Evolutionary conservation across 176 grass and related monocot species (phyloP).

Genomic region (Puccinellia tenuiflora): DNA sequence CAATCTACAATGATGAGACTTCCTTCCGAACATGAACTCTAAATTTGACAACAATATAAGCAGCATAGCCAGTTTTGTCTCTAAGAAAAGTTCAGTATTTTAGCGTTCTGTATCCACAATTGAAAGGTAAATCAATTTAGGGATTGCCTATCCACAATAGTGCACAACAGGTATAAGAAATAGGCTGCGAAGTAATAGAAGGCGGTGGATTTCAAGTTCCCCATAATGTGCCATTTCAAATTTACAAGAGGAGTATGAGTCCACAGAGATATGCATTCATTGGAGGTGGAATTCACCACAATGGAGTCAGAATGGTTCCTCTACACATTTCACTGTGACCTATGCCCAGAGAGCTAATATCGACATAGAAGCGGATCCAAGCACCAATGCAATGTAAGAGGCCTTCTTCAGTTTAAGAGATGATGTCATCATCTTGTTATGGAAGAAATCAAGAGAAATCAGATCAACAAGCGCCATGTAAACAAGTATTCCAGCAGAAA

Average conservation of each 20-base stretch:
- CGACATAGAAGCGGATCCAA: slow-evolving; percentile 96
- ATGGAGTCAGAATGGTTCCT: slow-evolving; percentile 17
- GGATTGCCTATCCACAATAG: not conserved
- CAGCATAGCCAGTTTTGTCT: not conserved
- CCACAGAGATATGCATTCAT: not conserved
- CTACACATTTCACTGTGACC: slow-evolving; percentile 11
- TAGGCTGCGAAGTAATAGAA: not conserved
- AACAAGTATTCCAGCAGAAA: slow-evolving; percentile 80
- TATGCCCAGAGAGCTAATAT: slow-evolving; percentile 95
- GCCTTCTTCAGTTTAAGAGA: slow-evolving; percentile 64
- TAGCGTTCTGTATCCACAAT: not conserved
- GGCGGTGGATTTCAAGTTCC: not conserved
- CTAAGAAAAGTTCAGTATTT: not conserved
- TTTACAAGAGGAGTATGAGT: slow-evolving; percentile 1
- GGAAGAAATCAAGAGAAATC: slow-evolving; percentile 95
- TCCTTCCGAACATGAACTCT: not conserved
- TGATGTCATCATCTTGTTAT: slow-evolving; percentile 78
- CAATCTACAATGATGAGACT: not conserved
- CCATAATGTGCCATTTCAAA: slow-evolving; percentile 17
- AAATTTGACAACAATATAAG: not conserved
- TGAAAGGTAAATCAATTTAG: not conserved
- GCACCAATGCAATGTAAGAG: slow-evolving; percentile 67
- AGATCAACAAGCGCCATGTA: slow-evolving; percentile 96
- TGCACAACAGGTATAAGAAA: not conserved
- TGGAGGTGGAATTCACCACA: not conserved